Evolutionary conservation across 768 basidiomycete genomes (phyloP), one percentile per base, ranked within the genome.

Genomic region (Daedaleopsis nitida): DNA sequence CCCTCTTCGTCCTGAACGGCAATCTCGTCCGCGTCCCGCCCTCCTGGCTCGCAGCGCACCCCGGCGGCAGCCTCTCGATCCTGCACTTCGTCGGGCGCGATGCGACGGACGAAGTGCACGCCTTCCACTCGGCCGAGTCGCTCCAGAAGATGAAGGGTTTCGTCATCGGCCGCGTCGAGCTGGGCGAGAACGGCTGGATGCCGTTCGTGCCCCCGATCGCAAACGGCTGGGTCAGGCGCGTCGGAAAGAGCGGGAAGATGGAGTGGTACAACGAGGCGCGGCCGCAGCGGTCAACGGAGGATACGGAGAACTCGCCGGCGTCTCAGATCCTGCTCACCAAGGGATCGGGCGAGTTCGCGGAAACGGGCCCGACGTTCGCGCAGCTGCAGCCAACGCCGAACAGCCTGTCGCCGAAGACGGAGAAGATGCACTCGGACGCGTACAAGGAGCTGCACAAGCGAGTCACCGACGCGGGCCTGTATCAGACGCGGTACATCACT

Each of bases 31-130:
- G 81, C 50, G 84, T 94, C 14, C 85, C 93, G 7, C 74, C 78
- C 12, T 72, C 78, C 14, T 98, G 95, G 95, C 85, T 95, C n/a
- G 75, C 82, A 5, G 79, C 83, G 5, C 96, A 98, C 71, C 97
- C 97, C 0, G 97, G 97, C 45, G 95, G 96, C 42, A 74, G 84
- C 5, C 87, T 98, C 52, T 83, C 94, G 14, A 85, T 99, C 59
- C 86, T 96, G 24, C 97, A 99, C 76, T 98, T 95, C 68, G 87
- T 98, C 44, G 97, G 96, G 3, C 83, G 96, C 57, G 96, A 99
- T 71, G 96, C 96, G 0, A 85, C 92, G 0, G 91, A 96, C 77
- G 97, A 99, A 74, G 91, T 98, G 37, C 85, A 92, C 63, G 96
- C 94, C 21, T 98, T 91, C 76, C 97, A 99, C 72, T 79, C 80